Percentiles rank a stretch among this genome's conserved stretches.
Conservation (phyloP, 345 rosid species). For the Corchorus capsularis region DNA sequence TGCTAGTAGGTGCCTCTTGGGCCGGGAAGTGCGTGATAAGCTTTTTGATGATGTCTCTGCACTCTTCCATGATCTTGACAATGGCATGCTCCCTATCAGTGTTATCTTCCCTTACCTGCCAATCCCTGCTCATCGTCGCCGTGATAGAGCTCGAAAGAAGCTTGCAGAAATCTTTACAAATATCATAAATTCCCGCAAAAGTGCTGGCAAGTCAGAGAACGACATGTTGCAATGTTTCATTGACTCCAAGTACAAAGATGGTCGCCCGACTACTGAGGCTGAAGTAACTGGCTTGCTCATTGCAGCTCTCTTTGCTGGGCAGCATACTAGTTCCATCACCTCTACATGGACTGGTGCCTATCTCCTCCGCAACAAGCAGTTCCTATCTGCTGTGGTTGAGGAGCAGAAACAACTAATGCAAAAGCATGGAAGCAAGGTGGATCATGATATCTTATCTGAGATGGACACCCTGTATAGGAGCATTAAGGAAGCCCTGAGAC, state of each 20-base stretch:
- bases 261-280: slow-evolving; percentile 80
- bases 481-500: slow-evolving; percentile 96
- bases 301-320: slow-evolving; percentile 97
- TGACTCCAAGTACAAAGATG: slow-evolving; percentile 90
- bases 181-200: slow-evolving; percentile 80
- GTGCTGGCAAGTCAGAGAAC: slow-evolving; percentile 66
- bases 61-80: slow-evolving; percentile 93
- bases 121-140: slow-evolving; percentile 91
- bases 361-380: slow-evolving; percentile 63
- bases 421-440: slow-evolving; percentile 81
- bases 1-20: slow-evolving; percentile 97
- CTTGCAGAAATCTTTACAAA: slow-evolving; percentile 70
- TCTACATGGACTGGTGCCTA: slow-evolving; percentile 98
- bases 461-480: slow-evolving; percentile 90
- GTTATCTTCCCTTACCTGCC: slow-evolving; percentile 92
- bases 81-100: slow-evolving; percentile 96
- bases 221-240: slow-evolving; percentile 98
- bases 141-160: slow-evolving; percentile 84
- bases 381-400: slow-evolving; percentile 58
- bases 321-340: slow-evolving; percentile 99
- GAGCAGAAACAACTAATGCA: slow-evolving; percentile 75
- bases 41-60: slow-evolving; percentile 94
- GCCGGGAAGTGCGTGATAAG: slow-evolving; percentile 91
- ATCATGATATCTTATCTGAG: slow-evolving; percentile 87
- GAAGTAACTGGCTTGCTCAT: slow-evolving; percentile 95